Conservation (phyloP, 1,284 basidiomycete genomes). For the Ganoderma sp. region DNA sequence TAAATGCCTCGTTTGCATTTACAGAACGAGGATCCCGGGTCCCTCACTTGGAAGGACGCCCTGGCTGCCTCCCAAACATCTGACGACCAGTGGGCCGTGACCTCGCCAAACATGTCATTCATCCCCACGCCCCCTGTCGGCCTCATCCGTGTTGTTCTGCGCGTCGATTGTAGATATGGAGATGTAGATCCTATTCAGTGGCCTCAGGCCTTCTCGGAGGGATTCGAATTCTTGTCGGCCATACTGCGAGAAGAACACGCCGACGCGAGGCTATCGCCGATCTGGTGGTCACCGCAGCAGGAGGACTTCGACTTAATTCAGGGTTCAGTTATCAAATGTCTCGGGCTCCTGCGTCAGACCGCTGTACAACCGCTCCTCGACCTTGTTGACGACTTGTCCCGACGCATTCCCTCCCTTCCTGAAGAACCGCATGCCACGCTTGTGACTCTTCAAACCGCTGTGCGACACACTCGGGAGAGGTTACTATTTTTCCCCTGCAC, state of each 20-base stretch:
- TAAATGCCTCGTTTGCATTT: background rate
- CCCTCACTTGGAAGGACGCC: too few relatives aligned
- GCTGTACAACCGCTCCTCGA: background rate
- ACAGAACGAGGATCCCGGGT: background rate
- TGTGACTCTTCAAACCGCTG: background rate
- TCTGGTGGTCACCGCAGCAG: background rate
- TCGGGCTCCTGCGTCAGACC: background rate
- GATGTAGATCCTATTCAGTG: background rate
- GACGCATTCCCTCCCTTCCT: background rate
- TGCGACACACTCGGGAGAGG: background rate
- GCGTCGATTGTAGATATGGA: background rate
- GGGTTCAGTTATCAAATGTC: background rate
- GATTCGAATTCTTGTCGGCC: background rate
- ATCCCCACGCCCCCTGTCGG: background rate
- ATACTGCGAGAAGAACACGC: background rate
- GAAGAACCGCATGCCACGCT: background rate
- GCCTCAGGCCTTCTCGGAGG: background rate
- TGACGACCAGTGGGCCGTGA: background rate
- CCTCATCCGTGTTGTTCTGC: background rate
- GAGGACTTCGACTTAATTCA: background rate
- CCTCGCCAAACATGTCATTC: background rate
- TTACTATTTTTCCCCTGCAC: background rate
- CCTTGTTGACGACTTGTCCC: background rate
- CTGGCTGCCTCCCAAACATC: background rate
- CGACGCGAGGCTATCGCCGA: background rate